Percentiles rank a stretch among this genome's conserved stretches.
Evolutionary conservation across 345 rosid genomes (phyloP).

Genomic region (Zanthoxylum bungeanum): DNA sequence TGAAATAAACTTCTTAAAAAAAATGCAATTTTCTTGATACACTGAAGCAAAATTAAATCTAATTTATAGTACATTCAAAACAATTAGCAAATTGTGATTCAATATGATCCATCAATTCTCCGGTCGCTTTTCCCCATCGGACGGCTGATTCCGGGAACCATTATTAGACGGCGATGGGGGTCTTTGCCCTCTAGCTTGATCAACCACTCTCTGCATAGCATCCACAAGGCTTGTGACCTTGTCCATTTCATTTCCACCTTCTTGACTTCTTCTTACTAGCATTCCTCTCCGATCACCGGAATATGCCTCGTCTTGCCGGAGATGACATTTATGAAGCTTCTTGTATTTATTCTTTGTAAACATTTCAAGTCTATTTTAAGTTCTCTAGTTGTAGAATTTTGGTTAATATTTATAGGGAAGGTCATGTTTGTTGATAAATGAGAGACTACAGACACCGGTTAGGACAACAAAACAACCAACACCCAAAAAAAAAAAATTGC

Average conservation of each 20-base stretch:
- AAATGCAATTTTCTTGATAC: too few relatives aligned
- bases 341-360: background rate
- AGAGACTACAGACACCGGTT: background rate
- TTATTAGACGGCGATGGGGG: background rate
- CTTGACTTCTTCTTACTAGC: background rate
- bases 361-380: background rate
- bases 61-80: too few relatives aligned
- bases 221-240: slow-evolving; percentile 1
- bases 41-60: too few relatives aligned
- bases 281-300: background rate
- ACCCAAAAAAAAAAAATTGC: background rate
- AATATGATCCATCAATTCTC: too few relatives aligned
- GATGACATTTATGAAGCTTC: background rate
- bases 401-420: background rate
- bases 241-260: background rate
- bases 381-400: too few relatives aligned
- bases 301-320: background rate
- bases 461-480: background rate
- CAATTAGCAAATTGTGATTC: too few relatives aligned
- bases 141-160: too few relatives aligned
- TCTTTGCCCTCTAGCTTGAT: background rate
- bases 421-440: too few relatives aligned
- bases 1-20: too few relatives aligned
- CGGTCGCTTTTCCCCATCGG: too few relatives aligned
- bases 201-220: background rate